Evolutionary conservation across 208 protist species (phyloP).

Genomic region (Polymyxa betae): DNA sequence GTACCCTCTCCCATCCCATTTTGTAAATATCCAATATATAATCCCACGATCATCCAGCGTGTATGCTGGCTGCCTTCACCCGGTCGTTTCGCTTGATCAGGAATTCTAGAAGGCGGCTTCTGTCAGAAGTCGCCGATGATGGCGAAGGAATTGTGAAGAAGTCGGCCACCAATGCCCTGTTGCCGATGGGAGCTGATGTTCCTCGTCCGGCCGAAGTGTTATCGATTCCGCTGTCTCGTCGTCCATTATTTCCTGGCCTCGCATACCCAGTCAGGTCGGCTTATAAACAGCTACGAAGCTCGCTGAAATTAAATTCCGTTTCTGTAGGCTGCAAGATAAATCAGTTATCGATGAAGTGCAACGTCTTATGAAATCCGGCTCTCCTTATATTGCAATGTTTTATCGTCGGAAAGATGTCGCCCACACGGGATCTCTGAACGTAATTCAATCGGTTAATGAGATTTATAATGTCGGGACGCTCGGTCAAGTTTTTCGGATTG

Average conservation of each 20-base stretch:
- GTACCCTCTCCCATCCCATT: no score
- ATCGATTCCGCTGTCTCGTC: neutral
- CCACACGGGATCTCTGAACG: neutral
- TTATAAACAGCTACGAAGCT: no score
- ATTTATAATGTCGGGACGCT: constrained; percentile 58
- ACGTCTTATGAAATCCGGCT: neutral
- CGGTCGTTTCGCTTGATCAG: no score
- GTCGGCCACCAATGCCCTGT: neutral
- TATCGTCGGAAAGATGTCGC: neutral
- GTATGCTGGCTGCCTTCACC: no score
- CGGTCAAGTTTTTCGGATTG: constrained; percentile 43
- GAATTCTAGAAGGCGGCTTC: no score
- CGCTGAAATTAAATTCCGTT: no score
- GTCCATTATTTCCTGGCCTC: neutral
- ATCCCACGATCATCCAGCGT: no score
- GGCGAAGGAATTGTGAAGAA: neutral
- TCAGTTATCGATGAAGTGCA: neutral
- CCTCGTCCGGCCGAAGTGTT: neutral
- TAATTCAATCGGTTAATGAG: constrained; percentile 22
- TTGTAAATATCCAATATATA: no score
- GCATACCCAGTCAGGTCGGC: neutral
- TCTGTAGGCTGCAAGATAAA: neutral
- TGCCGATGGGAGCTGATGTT: constrained; percentile 14
- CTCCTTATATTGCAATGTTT: neutral
- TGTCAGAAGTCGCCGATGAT: no score